Base-by-base conservation (phyloP, 2,329 filamentous ascomycete genomes). In the Aureobasidium vineae region DNA sequence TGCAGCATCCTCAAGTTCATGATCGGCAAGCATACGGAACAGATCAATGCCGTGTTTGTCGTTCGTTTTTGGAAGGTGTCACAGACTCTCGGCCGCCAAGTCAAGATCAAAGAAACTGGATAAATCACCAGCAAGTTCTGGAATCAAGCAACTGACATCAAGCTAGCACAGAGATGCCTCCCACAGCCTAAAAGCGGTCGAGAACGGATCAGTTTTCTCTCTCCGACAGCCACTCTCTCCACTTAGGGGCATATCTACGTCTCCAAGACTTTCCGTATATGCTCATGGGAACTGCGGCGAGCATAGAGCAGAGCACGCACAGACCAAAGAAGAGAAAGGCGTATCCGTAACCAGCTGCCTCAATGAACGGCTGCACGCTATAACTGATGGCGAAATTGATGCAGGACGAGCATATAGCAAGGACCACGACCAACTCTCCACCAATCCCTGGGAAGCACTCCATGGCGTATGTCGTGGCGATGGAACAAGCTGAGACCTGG, bases 381-480 rank as follows among this genome's bases (percentile, higher is more conserved):
- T 77, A 79, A 26, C 57, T 67, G 75, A 78, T 45, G 77, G 78
- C 71, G 74, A 69, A 28, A 76, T 78, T 76, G 76, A 72, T 19
- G 77, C 77, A 43, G 74, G 73, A 74, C 11, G 67, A 68, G 53
- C 49, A 63, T 21, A 64, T 68, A 13, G 59, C 56, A 75, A 75
- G 45, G 75, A 75, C n/a, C 75, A 77, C 57, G 67, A 68, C 56
- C 71, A 70, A 53, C 68, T 71, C 66, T 68, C 67, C 67, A 67
- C 66, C 47, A 66, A 67, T 60, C 6, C 73, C 74, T 31, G 75
- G 73, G 52, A 79, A 78, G 61, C 76, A 78, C 61, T 79, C 78
- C 77, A 79, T 79, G 2, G 77, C 77, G 70, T 79, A 79, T 0
- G 77, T 74, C 1, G 77, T 79, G 3, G 78, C 76, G 41, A 79